These are phyloP conservation scores for Ophiostoma himal-ulmi DNA, from an alignment of 2,329 filamentous ascomycete genomes.

Conservation along the genomic window DNA sequence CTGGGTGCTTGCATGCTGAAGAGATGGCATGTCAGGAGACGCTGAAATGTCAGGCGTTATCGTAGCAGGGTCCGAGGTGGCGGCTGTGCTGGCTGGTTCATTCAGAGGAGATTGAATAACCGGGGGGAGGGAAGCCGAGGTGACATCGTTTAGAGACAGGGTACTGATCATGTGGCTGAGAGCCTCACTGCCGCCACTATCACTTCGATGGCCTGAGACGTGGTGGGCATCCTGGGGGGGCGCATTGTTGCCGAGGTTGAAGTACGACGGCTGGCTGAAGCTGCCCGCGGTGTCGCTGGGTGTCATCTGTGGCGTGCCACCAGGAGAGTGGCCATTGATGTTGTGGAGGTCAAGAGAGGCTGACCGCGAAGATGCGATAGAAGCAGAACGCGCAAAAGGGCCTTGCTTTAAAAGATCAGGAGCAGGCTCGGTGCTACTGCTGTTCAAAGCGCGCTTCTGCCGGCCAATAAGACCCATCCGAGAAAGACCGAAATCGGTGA, in stretches of 20 bases:
- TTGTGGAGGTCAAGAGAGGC: slow-evolving; percentile 83
- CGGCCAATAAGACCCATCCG: slow-evolving; percentile 95
- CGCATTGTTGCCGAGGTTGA: slow-evolving; percentile 58
- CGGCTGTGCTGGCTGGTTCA: slow-evolving; percentile 50
- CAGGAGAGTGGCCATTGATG: slow-evolving; percentile 61
- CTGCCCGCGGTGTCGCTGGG: slow-evolving; percentile 62
- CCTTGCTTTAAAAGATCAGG: slow-evolving; percentile 91
- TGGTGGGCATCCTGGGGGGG: slow-evolving; percentile 54
- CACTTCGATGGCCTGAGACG: slow-evolving; percentile 77
- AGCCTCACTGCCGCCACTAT: slow-evolving; percentile 85
- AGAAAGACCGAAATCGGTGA: slow-evolving; percentile 95
- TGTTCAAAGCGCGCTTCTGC: slow-evolving; percentile 86
- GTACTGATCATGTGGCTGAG: slow-evolving; percentile 75
- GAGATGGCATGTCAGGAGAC: slow-evolving; percentile 68
- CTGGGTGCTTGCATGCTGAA: slow-evolving; percentile 50
- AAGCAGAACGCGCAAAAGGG: slow-evolving; percentile 78
- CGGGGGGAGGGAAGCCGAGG: slow-evolving; percentile 36
- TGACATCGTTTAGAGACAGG: slow-evolving; percentile 65
- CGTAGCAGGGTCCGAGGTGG: slow-evolving; percentile 36
- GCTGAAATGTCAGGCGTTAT: slow-evolving; percentile 59
- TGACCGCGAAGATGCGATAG: slow-evolving; percentile 83
- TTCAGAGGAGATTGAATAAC: slow-evolving; percentile 57
- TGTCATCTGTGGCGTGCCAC: slow-evolving; percentile 78
- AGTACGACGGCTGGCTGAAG: slow-evolving; percentile 85
- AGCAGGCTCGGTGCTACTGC: slow-evolving; percentile 68